phyloP scores from a whole-genome alignment of 768 basidiomycete species.

The Boletus pseudo-olivaceus region DNA sequence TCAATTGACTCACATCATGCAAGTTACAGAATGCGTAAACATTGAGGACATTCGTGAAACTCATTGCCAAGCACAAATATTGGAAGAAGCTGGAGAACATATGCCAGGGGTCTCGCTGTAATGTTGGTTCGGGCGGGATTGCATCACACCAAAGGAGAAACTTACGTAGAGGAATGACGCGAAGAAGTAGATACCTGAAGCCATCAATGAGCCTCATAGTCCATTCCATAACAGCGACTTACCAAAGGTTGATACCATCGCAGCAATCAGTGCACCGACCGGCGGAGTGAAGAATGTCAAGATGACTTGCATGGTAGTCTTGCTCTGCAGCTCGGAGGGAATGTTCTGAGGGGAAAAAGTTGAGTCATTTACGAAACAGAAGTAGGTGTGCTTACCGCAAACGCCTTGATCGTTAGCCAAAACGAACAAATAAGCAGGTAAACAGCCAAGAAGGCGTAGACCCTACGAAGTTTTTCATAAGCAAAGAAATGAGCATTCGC shows the following conservation, averaged over 20 bases:
- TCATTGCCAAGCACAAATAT: constrained; percentile 85
- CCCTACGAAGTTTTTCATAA: constrained; percentile 47
- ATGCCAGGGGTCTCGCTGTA: constrained; percentile 93
- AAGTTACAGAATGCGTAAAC: constrained; percentile 98
- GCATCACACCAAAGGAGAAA: constrained; percentile 4
- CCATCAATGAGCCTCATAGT: constrained; percentile 7
- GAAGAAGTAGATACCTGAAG: constrained; percentile 69
- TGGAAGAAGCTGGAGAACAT: constrained; percentile 94
- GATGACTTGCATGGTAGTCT: constrained; percentile 50
- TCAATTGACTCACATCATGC: constrained; percentile 61
- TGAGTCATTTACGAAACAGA: neutral
- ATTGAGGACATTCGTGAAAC: constrained; percentile 93
- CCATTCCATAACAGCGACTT: constrained; percentile 15
- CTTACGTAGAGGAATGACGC: constrained; percentile 85
- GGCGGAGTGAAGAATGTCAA: constrained; percentile 67
- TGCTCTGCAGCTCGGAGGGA: constrained; percentile 46
- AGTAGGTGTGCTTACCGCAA: constrained; percentile 47
- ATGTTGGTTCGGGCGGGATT: constrained; percentile 4
- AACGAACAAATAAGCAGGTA: constrained; percentile 89
- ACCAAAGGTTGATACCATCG: constrained; percentile 87
- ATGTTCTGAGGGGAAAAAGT: constrained; percentile 41
- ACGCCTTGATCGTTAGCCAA: constrained; percentile 77
- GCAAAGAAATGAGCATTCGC: neutral
- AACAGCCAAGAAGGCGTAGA: constrained; percentile 77
- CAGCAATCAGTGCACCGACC: constrained; percentile 78